Base-by-base conservation (phyloP, 306 rosid species). In the Styphnolobium japonicum region DNA sequence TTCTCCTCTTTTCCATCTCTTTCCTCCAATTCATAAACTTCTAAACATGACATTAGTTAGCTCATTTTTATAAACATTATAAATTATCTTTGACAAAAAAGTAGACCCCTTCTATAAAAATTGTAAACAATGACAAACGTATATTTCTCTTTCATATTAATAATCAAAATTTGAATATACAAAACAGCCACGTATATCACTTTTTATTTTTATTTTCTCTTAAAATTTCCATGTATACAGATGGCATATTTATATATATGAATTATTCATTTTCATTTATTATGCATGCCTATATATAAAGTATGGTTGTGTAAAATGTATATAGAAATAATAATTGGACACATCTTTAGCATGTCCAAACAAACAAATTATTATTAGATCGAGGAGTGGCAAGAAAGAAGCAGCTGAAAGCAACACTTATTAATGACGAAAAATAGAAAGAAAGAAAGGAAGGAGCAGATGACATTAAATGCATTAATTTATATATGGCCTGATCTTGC, bases 391-490 rank as follows among this genome's bases (percentile, higher is more conserved):
- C 21, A 46, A 34, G 0, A 27, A 18, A 66, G 67, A 61, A 33
- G 21, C 45, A 62, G 14, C 40, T 40, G 62, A 76, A 22, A 46
- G 60, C 9, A 46, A 46, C 18, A 10, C 18, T 42, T n/a, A 48
- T 0, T 53, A 42, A 52, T 53, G 39, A 34, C 2, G 16, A 18
- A n/a, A 37, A 8, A 25, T n/a, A 73, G 4, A n/a, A 1, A 16
- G 22, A 10, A 4, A 29, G 9, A 67, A 39, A 18, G 0, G 19
- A 8, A 25, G 0, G 0, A 42, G n/a, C 4, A 67, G 10, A 2
- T n/a, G 19, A 42, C 34, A 79, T 7, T 79, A 68, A 69, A 79
- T 79, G 76, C 56, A 14, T 68, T 11, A 7, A 55, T 18, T 55
- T 8, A 16, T 56, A 27, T 5, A 68, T 42, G 68, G 77, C 25